A percentile compares a stretch with the other conserved stretches of the same genome.
phyloP scores from a whole-genome alignment of 2,329 filamentous ascomycete genomes.

The Pleoardoris graminearum region DNA sequence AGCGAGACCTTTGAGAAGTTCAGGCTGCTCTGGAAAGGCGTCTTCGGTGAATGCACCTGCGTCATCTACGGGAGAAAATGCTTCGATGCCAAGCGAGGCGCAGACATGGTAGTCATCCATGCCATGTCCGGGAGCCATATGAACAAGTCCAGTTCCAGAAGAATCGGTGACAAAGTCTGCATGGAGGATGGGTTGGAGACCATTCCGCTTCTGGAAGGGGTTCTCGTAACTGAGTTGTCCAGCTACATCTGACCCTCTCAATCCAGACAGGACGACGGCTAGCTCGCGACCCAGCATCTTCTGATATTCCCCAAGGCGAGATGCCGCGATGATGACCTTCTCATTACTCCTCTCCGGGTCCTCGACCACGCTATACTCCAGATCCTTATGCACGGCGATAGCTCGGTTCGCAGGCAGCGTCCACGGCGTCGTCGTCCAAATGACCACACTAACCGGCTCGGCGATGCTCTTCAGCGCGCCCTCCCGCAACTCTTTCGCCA shows the following conservation, averaged over 20 bases:
- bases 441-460: conserved; percentile 68
- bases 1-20: conserved; percentile 68
- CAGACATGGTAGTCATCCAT: conserved; percentile 95
- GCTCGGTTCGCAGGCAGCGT: conserved; percentile 91
- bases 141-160: conserved; percentile 94
- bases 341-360: conserved; percentile 48
- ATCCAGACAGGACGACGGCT: conserved; percentile 56
- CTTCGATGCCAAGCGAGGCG: conserved; percentile 66
- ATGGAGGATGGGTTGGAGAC: conserved; percentile 72
- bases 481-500: conserved; percentile 49
- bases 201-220: conserved; percentile 63
- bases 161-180: conserved; percentile 87
- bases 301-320: conserved; percentile 62
- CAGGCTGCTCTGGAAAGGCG: conserved; percentile 72
- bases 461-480: conserved; percentile 34
- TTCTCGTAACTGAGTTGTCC: conserved; percentile 69
- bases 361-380: conserved; percentile 72
- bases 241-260: conserved; percentile 68
- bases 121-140: conserved; percentile 90
- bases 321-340: conserved; percentile 71
- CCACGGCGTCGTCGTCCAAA: conserved; percentile 99
- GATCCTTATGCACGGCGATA: conserved; percentile 75
- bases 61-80: conserved; percentile 81
- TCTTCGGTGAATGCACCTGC: conserved; percentile 78
- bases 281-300: conserved; percentile 41